Percentiles rank a stretch among this genome's conserved stretches.
Evolutionary conservation across 2,329 filamentous ascomycete genomes (phyloP).

Genomic region (Alternaria viburni): DNA sequence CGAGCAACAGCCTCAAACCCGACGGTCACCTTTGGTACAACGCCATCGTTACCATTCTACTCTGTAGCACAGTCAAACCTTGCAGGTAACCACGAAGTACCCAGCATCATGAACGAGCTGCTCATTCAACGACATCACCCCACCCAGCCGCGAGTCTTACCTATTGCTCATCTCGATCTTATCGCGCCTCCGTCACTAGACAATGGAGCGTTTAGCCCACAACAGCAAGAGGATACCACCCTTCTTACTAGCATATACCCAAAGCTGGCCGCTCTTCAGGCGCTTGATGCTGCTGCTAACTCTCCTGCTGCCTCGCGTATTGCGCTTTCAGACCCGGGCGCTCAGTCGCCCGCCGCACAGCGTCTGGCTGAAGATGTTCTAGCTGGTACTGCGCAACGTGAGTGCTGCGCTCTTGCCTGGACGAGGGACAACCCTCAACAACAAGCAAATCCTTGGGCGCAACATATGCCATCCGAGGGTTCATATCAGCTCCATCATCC

Average conservation of each 20-base stretch:
- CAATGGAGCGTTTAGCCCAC: conserved; percentile 30
- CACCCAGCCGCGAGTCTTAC: conserved; percentile 47
- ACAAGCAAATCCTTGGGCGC: conserved; percentile 47
- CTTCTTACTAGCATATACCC: conserved; percentile 54
- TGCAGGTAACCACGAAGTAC: conserved; percentile 56
- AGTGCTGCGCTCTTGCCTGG: conserved; percentile 76
- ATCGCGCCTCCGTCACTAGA: conserved; percentile 46
- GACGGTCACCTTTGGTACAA: conserved; percentile 67
- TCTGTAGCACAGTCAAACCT: conserved; percentile 65
- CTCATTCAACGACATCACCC: conserved; percentile 49
- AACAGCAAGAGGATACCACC: conserved; percentile 40
- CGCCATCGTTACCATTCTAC: conserved; percentile 74
- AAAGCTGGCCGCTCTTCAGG: conserved; percentile 54
- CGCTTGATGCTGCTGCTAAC: conserved; percentile 54
- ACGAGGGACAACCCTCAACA: conserved; percentile 45
- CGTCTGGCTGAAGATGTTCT: conserved; percentile 65
- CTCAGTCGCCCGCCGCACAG: conserved; percentile 68
- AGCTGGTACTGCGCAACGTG: conserved; percentile 68
- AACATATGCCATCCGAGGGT: conserved; percentile 46
- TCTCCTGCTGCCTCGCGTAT: conserved; percentile 56
- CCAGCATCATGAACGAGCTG: conserved; percentile 54
- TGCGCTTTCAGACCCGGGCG: conserved; percentile 70
- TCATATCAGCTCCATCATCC: conserved; percentile 56
- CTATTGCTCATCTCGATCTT: conserved; percentile 48
- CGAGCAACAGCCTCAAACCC: conserved; percentile 52